Base-by-base conservation (phyloP, 352 stramenopile genomes). In the Phytophthora vignae region DNA sequence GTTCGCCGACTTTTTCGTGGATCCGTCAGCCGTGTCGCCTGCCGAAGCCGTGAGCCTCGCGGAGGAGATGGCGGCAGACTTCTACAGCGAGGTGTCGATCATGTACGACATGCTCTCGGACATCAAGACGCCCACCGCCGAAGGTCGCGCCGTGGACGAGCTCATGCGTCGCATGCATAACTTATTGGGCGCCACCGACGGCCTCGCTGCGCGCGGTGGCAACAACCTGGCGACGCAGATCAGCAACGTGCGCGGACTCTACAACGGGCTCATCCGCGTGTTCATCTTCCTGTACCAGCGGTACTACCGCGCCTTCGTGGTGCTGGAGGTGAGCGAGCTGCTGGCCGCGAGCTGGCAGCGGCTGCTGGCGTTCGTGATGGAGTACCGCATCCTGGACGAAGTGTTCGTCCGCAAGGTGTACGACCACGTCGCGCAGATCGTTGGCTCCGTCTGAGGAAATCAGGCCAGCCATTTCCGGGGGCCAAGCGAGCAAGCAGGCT, bases 71-170 rank as follows among this genome's bases (percentile, higher is more conserved):
- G 80, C 77, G 1, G 77, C 78, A 5, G 85, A 92, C 55, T 88
- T 92, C 21, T 88, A 77, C 66, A 89, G 83, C 62, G 84, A 92
- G 62, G 64, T 78, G 14, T 86, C 74, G 17, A 88, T 85, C 64
- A 75, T 92, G 64, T 88, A 89, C 71, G 77, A 91, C 66, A 88
- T 91, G 82, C 73, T 88, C 31, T 92, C 83, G 52, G 85, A 91
- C 22, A 77, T 90, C 54, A 85, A 87, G 67, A 71, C 58, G 5
- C 73, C 67, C 25, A 89, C 53, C 3, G 72, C 76, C n/a, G 83
- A 90, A 42, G 65, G 67, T 22, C 67, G 58, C 59, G 81, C 81
- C 11, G 82, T 91, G 48, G 81, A 90, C 65, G 82, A 90, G 58
- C 80, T 90, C 46, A 90, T 90, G 75, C 67, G 64, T 17, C 80